Evolutionary conservation across 2,329 filamentous ascomycete species (phyloP), one percentile per base, ranked within the genome.

Genomic region (Epichloe festucae): DNA sequence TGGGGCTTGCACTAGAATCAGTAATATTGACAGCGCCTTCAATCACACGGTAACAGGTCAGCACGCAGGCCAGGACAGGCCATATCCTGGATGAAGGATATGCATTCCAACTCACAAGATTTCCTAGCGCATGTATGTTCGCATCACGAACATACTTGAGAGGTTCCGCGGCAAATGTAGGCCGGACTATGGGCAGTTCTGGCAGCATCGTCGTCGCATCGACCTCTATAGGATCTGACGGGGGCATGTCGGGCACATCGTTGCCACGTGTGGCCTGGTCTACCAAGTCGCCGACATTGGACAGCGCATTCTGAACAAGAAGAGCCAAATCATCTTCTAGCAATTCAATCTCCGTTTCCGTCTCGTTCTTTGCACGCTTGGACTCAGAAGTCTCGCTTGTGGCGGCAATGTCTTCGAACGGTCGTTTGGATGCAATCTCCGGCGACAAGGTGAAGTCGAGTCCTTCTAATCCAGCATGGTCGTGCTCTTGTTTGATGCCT

Each of bases 401-500:
- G 40, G 55, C 64, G 42, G 48, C 53, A n/a, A 58, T 55, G 17
- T 58, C 48, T 17, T 70, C 64, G 54, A 67, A 64, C 21, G 67
- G 65, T 52, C 69, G 67, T 58, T 71, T 71, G 40, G 63, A 61
- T 46, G 65, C 60, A 47, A 64, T 58, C 52, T 68, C 66, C 42
- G 67, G 61, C 43, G 67, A 60, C 44, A 68, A 56, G 50, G 58
- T 59, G 44, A 70, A 60, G 54, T 70, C 63, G 50, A 68, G 58
- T 40, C 58, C 64, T 12, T 65, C 66, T 54, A 68, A 59, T 21
- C 45, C 51, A 10, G 52, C 50, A 15, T 63, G 58, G 36, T 64
- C 63, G 12, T 62, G 60, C 55, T 71, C 68, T 57, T 70, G 63
- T 56, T 71, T 71, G 53, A 70, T 69, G 54, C 62, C 67, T 65